Evolutionary conservation across 2,329 filamentous ascomycete genomes (phyloP), one percentile per base, ranked within the genome.

Genomic region (Aspergillus ustus): DNA sequence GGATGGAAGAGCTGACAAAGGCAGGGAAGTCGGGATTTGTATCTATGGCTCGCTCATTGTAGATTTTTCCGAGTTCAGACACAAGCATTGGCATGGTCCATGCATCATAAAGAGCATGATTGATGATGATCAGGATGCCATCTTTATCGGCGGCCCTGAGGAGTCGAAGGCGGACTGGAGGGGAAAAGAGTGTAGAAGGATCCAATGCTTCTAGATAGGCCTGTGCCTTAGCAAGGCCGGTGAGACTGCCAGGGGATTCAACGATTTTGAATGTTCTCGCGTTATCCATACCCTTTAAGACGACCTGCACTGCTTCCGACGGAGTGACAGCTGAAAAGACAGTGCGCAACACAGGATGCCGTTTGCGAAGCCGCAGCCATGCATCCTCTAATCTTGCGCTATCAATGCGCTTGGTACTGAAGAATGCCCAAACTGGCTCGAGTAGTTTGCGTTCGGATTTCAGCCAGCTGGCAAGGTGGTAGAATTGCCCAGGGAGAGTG

Each of bases 71-170:
- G 3, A 78, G 70, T 37, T 77, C 74, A 13, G 68, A 59, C 9
- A 76, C 60, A 7, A 77, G 65, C 48, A 70, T 70, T 1, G 68
- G 68, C 67, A 78, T 75, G 1, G 74, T 72, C 69, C 73, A 77
- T 2, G 75, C 75, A 46, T 78, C 75, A 57, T 77, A 78, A 7
- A 70, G 67, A 17, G 75, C 72, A 53, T 78, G 75, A 45, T 77
- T 73, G 29, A 78, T 66, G 31, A 71, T 67, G 9, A 78, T 31
- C 8, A 73, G 52, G 6, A 77, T 66, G 9, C 68, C 69, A 51
- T 76, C 73, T 22, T 64, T 60, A 29, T 69, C 69, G n/a, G 54
- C 61, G 2, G 66, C 70, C 28, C 66, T 70, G 28, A 77, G 34
- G 5, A 73, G 70, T 22, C 66, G 65, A 2, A 78, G 69, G 8